Conservation (phyloP, 73 alveolate genomes). For the Paramecium biaurelia region DNA sequence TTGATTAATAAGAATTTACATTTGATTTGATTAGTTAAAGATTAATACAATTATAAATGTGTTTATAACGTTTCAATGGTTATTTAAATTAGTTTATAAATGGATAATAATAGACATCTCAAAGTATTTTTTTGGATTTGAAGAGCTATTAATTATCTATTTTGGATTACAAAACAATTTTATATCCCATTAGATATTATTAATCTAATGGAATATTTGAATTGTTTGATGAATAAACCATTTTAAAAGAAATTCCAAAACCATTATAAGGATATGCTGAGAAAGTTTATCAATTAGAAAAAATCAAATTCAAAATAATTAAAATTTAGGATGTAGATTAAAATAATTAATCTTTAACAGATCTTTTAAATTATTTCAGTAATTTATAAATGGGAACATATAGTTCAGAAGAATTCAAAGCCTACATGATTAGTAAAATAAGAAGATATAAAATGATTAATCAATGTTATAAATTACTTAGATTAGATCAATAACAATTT, state of each 20-base stretch:
- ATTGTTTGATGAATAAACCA: not conserved
- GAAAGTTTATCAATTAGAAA: not conserved
- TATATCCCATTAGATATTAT: not conserved
- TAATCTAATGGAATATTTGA: not conserved
- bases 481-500: not conserved
- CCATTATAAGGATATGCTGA: not conserved
- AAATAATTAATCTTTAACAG: not conserved
- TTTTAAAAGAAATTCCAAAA: conserved; percentile 25
- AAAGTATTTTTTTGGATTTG: not conserved
- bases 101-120: not conserved
- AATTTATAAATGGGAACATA: not conserved
- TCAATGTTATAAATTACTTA: not conserved
- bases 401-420: not conserved
- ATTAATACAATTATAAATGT: not conserved
- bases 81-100: not conserved
- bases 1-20: not conserved
- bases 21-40: not conserved
- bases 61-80: not conserved
- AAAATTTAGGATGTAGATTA: not conserved
- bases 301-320: not conserved
- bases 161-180: not conserved
- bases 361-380: not conserved
- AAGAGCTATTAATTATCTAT: not conserved
- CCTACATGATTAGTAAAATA: not conserved
- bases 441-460: not conserved